Evolutionary conservation across 176 grass and related monocot species (phyloP), one percentile per base, ranked within the genome.

Genomic region (Dactylis glomerata): DNA sequence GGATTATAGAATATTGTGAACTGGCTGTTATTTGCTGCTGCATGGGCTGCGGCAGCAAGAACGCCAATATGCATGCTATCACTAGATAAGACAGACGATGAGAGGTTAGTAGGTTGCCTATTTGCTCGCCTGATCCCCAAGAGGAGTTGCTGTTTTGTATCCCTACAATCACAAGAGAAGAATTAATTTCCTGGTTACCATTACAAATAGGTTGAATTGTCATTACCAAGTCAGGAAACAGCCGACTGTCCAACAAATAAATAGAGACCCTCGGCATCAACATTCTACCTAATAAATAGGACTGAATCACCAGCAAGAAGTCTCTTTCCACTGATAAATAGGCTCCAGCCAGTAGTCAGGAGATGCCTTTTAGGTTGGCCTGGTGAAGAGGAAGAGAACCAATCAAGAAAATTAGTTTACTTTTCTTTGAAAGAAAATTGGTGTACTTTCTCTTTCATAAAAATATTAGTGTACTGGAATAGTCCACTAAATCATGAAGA

Each of bases 61-160:
- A 95, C 77, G 42, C 93, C 93, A 32, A 95, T 95, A 85, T 95
- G 93, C 93, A 95, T 95, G 73, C 93, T 95, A 73, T 95, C 93
- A 81, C 85, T 95, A 59, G 93, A 92, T 42, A 95, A 55, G 33
- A 95, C 93, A 59, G 90, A 95, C 68, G 93, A 95, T 81, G 93
- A 86, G 66, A 95, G 85, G 79, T 94, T 90, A 31, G 81, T 82
- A 70, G 93, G 83, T 77, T 95, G 93, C 74, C 90, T 95, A 78
- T 90, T 90, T 66, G 87, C 90, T 71, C 90, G 85, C 41, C 90
- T 88, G 84, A 95, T 88, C 27, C 93, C 93, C 69, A 95, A 90
- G 38, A 95, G 87, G 61, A 90, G 87, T 47, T 95, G 90, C 23
- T 92, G 89, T 75, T 86, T 95, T 54, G 77, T 88, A 75, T 95